Base-by-base conservation (phyloP, 768 basidiomycete genomes). In the Lactifluus echinatus region DNA sequence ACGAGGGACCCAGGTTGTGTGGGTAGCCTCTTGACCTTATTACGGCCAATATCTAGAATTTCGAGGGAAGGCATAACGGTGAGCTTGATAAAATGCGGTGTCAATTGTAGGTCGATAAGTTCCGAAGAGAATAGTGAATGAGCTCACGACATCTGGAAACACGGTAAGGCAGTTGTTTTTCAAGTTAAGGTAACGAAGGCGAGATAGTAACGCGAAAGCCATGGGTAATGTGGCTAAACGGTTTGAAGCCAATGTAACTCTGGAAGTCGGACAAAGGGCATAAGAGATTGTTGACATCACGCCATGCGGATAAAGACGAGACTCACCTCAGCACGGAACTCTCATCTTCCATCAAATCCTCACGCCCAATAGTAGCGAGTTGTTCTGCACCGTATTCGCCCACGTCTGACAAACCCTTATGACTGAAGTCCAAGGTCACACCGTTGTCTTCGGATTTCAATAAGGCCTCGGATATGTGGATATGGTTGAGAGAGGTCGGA, bases 21-120 rank as follows among this genome's bases (percentile, higher is more conserved):
- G 11, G 96, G 96, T 21, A 98, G 74, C 48, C 76, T 74, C 68
- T 80, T 84, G 64, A 99, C 81, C 71, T 85, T 90, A 73, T 99
- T 99, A 63, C 89, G 84, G 62, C 91, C 93, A 42, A 99, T 79
- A 70, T 99, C 96, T 61, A 99, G 74, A 57, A 93, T 95, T 71
- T 99, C 95, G 53, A 99, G 77, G 6, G 86, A 85, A 3, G 86
- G 82, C 74, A 98, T 83, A 17, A 82, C 73, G 44, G 89, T 91
- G 43, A 96, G 76, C 93, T 95, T 63, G 12, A 43, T 49, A 29
- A 60, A 50, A 48, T 48, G 42, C 14, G 43, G 61, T 24, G 31
- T 47, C 28, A 48, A 21, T 33, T 24, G 12, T 51, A 21, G 39
- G 14, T 33, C 12, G 54, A 36, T n/a, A 7, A 11, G 17, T 23